These are phyloP conservation scores for Tricholoma matsutake DNA, from an alignment of 768 basidiomycete species.

Conservation along the genomic window DNA sequence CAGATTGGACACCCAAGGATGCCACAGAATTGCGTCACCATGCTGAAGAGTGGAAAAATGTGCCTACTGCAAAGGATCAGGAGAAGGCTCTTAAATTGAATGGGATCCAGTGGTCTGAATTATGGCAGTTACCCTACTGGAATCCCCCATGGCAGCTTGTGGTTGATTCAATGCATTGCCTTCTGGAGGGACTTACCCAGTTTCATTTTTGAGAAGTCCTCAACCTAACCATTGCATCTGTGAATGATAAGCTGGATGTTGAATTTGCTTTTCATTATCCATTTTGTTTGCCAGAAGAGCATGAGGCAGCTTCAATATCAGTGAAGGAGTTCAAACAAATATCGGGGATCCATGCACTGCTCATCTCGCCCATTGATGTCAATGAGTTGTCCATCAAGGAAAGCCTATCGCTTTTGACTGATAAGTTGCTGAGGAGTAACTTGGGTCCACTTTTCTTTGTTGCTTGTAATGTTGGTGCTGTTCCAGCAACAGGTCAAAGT, in stretches of 20 bases:
- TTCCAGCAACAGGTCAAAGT: background rate
- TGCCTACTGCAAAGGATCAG: constrained; percentile 10
- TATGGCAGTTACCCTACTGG: constrained; percentile 39
- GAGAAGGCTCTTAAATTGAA: constrained; percentile 14
- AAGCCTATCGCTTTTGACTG: background rate
- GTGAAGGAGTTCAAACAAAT: background rate
- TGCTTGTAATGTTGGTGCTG: background rate
- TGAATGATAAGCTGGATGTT: too few relatives aligned
- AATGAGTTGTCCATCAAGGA: background rate
- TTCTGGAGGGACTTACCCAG: too few relatives aligned
- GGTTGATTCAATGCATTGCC: constrained; percentile 38
- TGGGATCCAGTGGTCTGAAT: constrained; percentile 26
- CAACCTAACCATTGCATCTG: background rate
- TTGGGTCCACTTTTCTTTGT: background rate
- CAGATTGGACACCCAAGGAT: constrained; percentile 20
- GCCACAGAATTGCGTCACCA: constrained; percentile 12
- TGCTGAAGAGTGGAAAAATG: constrained; percentile 21
- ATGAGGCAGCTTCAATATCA: background rate
- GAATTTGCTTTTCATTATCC: background rate
- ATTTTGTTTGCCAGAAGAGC: background rate
- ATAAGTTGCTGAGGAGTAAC: background rate
- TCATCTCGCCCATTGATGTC: background rate
- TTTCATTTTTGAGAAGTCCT: too few relatives aligned
- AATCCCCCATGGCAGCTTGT: constrained; percentile 27
- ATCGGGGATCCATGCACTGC: background rate